Conservation (phyloP, 2,329 filamentous ascomycete species). For the Colletotrichum falcatum region DNA sequence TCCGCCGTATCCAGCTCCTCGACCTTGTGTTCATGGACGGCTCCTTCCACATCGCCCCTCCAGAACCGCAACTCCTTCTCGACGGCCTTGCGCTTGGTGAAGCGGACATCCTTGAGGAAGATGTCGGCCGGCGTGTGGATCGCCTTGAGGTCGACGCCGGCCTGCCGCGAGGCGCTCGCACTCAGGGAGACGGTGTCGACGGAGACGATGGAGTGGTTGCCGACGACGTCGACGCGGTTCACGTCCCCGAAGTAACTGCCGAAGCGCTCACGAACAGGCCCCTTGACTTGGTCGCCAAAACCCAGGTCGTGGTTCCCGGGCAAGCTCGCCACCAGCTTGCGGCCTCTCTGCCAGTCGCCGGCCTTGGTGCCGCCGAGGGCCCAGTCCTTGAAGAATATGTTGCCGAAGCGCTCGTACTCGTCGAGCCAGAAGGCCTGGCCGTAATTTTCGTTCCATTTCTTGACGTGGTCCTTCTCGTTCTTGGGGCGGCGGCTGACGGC, state of each 20-base stretch:
- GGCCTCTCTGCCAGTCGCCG: slow-evolving; percentile 71
- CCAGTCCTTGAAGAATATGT: slow-evolving; percentile 83
- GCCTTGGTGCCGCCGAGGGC: slow-evolving; percentile 66
- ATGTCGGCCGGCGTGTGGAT: slow-evolving; percentile 83
- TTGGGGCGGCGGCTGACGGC: slow-evolving; percentile 62
- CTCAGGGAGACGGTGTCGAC: slow-evolving; percentile 91
- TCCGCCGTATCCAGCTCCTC: slow-evolving; percentile 62
- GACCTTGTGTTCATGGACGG: slow-evolving; percentile 68
- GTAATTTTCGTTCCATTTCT: slow-evolving; percentile 80
- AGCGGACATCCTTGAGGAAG: slow-evolving; percentile 78
- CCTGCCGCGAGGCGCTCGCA: slow-evolving; percentile 69
- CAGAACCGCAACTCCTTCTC: slow-evolving; percentile 75
- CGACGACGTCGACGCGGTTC: slow-evolving; percentile 92
- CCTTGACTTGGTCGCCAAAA: slow-evolving; percentile 86
- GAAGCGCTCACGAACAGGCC: slow-evolving; percentile 85
- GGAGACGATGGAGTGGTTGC: slow-evolving; percentile 95
- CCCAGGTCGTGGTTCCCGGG: slow-evolving; percentile 97
- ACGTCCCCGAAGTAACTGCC: slow-evolving; percentile 88
- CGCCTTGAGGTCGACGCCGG: slow-evolving; percentile 63
- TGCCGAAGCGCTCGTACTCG: slow-evolving; percentile 88
- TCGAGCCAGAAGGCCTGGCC: slow-evolving; percentile 85
- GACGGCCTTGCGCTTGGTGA: slow-evolving; percentile 74
- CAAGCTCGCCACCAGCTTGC: slow-evolving; percentile 85
- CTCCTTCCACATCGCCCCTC: slow-evolving; percentile 68
- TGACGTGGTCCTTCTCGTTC: slow-evolving; percentile 66